A percentile compares a stretch with the other conserved stretches of the same genome.
Evolutionary conservation across 116 monocot species (phyloP).

Genomic region (Phalaenopsis hybrid): DNA sequence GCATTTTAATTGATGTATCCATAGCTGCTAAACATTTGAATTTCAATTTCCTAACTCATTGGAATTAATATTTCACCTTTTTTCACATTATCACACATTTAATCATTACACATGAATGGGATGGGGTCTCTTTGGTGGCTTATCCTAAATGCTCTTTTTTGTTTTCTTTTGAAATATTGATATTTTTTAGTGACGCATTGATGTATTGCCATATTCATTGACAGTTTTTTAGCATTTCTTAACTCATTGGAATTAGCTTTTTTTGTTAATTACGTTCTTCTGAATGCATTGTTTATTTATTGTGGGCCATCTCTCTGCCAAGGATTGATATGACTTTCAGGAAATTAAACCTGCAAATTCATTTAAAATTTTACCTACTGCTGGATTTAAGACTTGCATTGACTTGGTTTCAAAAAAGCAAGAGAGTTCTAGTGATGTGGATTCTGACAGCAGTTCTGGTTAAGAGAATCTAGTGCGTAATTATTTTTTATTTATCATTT

Average conservation of each 20-base stretch:
- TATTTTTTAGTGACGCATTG: background rate
- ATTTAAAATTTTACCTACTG: slow-evolving; percentile 13
- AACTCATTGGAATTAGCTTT: background rate
- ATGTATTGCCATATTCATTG: background rate
- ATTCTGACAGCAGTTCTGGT: slow-evolving; percentile 35
- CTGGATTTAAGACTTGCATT: slow-evolving; percentile 15
- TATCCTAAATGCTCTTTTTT: background rate
- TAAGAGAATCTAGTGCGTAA: slow-evolving; percentile 15
- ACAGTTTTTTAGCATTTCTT: background rate
- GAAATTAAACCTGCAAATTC: background rate
- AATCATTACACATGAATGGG: too few species aligned
- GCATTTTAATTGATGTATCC: background rate
- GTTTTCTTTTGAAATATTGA: background rate
- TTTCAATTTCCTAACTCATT: too few species aligned
- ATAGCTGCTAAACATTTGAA: too few species aligned
- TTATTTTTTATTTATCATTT: background rate
- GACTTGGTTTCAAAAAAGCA: slow-evolving; percentile 12
- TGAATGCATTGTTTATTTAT: background rate
- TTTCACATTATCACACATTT: too few species aligned
- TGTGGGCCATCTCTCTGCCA: background rate
- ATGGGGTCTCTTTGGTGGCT: background rate
- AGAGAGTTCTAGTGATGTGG: slow-evolving; percentile 13
- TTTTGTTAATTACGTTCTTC: background rate
- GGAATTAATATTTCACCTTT: too few species aligned
- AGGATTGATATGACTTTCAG: background rate